Base-by-base conservation (phyloP, 75 land plant species). In the Pinus albicaulis region DNA sequence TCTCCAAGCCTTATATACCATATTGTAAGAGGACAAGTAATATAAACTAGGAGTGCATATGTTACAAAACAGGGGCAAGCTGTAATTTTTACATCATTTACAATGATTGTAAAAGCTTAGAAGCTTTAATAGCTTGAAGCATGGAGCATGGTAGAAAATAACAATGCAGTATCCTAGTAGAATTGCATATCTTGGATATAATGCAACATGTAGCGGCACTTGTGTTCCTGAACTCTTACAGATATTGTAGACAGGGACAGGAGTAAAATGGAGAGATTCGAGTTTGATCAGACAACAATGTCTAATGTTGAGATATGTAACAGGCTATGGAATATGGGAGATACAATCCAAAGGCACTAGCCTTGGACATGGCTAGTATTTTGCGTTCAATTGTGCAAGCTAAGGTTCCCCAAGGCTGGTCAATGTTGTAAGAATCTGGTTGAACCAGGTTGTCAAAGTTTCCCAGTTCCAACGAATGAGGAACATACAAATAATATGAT, bases 171-270 rank as follows among this genome's bases (percentile, higher is more conserved):
- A 13, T 63, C 28, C 66, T 12, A 25, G 16, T 24, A 4, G 17
- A 28, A 5, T 60, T 63, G 17, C 28, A n/a, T 63, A 63, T 6
- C 34, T 14, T 63, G 26, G 14, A 16, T 14, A 23, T 28, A 28
- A 26, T 5, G 3, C 16, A 17, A 31, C 17, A 64, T 1, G 31
- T 64, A 8, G 38, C 41, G 15, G 38, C 68, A 28, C 7, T 15
- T 64, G 8, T n/a, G 44, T 38, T 3, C 71, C 44, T 68, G 7
- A 68, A 68, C 71, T 68, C 48, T 20, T 38, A 3, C 48, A 68
- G 52, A 68, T 68, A 68, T 68, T 68, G 52, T 68, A 68, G 23
- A 68, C 52, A 68, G 24, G 71, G 71, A 68, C 48, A 38, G n/a
- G 41, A 20, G 20, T 11, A 68, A 7, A 68, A 17, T 68, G 41